Evolutionary conservation across 306 rosid genomes (phyloP).

Genomic region (Quercus glauca): DNA sequence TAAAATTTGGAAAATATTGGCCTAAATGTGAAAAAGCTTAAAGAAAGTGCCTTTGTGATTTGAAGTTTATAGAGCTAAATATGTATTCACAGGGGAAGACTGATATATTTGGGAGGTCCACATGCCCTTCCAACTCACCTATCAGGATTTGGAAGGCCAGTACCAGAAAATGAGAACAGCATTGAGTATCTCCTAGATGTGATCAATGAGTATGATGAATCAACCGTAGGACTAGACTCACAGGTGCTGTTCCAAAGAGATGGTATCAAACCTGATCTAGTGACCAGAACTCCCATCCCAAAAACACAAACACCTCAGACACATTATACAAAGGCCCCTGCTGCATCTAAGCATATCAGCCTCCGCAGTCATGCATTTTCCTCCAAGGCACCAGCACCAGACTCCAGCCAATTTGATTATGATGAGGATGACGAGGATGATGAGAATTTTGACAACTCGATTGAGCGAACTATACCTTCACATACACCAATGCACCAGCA

Average conservation of each 20-base stretch:
- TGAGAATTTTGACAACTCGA: constrained; percentile 62
- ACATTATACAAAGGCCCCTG: constrained; percentile 34
- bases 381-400: constrained; percentile 38
- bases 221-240: constrained; percentile 78
- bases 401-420: constrained; percentile 35
- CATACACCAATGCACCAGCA: constrained; percentile 42
- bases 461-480: constrained; percentile 50
- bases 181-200: constrained; percentile 85
- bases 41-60: not conserved
- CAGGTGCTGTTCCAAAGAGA: constrained; percentile 57
- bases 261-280: constrained; percentile 65
- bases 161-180: constrained; percentile 75
- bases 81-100: constrained; percentile 58
- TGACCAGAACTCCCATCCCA: constrained; percentile 47
- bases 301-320: constrained; percentile 36
- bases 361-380: constrained; percentile 58
- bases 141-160: constrained; percentile 74
- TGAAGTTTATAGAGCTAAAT: not conserved
- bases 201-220: constrained; percentile 77
- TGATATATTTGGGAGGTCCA: constrained; percentile 78
- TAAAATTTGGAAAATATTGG: too few relatives aligned
- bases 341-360: constrained; percentile 52
- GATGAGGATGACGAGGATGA: constrained; percentile 31
- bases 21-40: not conserved
- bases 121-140: constrained; percentile 51